These are phyloP conservation scores for Calcarisporium arbuscula DNA, from an alignment of 2,329 filamentous ascomycete species.

Conservation along the genomic window DNA sequence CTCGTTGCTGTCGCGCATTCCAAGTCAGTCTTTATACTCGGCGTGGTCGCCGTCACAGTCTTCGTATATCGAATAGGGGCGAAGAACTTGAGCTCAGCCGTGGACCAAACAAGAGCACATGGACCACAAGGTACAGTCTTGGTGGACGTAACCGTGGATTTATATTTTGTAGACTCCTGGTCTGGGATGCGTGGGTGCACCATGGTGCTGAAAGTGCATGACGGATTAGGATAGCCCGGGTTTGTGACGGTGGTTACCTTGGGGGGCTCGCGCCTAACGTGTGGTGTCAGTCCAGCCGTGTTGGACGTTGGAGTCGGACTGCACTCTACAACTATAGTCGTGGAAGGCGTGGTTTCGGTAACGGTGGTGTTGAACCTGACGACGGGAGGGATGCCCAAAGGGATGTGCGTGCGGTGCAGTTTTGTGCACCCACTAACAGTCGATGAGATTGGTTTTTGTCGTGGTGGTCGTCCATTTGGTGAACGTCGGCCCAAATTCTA, in stretches of 20 bases:
- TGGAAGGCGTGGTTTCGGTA: slow-evolving; percentile 10
- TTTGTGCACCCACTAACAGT: slow-evolving; percentile 20
- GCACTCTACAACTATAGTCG: too few species aligned
- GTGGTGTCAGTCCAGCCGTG: too few species aligned
- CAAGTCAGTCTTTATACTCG: slow-evolving; percentile 6
- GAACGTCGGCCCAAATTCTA: slow-evolving; percentile 13
- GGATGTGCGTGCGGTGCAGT: slow-evolving; percentile 3
- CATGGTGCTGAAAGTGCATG: slow-evolving; percentile 5
- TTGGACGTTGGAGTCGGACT: too few species aligned
- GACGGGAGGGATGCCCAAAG: slow-evolving; percentile 14
- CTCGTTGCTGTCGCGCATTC: slow-evolving; percentile 1
- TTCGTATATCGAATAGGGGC: slow-evolving; percentile 4
- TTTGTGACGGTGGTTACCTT: slow-evolving; percentile 3
- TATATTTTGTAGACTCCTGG: slow-evolving; percentile 6
- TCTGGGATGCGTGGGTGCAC: slow-evolving; percentile 7
- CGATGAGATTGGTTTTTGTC: slow-evolving; percentile 14
- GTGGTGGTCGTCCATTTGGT: slow-evolving; percentile 21
- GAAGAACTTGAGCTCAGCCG: slow-evolving; percentile 5
- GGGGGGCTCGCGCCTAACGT: neutral
- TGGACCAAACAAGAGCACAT: slow-evolving; percentile 11
- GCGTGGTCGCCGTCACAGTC: slow-evolving; percentile 1
- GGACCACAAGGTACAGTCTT: slow-evolving; percentile 7
- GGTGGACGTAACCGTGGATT: slow-evolving; percentile 7
- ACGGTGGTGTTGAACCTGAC: slow-evolving; percentile 15
- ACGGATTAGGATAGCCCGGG: slow-evolving; percentile 1